phyloP scores from a whole-genome alignment of 352 stramenopile genomes.

The Phytophthora lateralis region DNA sequence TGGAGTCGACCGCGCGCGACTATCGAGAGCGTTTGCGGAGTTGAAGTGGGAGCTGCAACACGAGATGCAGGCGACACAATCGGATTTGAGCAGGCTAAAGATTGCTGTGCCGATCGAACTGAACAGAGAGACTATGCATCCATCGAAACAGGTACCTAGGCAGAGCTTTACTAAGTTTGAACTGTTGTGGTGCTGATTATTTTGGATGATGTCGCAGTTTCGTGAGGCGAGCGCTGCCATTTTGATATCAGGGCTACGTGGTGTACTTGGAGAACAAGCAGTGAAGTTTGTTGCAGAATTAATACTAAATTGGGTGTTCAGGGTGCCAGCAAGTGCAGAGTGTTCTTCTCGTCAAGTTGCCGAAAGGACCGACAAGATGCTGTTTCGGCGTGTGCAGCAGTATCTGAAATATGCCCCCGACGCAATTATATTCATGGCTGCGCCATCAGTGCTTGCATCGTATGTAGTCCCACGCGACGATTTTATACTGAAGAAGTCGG shows the following conservation, averaged over 20 bases:
- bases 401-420: slow-evolving; percentile 41
- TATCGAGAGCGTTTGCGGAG: slow-evolving; percentile 43
- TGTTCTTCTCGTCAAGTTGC: background rate
- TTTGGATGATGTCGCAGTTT: slow-evolving; percentile 34
- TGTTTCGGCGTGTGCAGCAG: slow-evolving; percentile 39
- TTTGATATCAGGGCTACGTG: slow-evolving; percentile 44
- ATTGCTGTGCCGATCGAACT: slow-evolving; percentile 21
- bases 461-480: slow-evolving; percentile 44
- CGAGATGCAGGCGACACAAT: slow-evolving; percentile 14
- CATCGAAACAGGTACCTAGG: slow-evolving; percentile 24
- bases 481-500: slow-evolving; percentile 62
- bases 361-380: slow-evolving; percentile 1
- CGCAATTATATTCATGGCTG: slow-evolving; percentile 45
- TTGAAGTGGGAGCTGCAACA: slow-evolving; percentile 42
- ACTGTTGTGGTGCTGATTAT: slow-evolving; percentile 2
- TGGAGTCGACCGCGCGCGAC: slow-evolving; percentile 13
- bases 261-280: slow-evolving; percentile 36
- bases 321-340: background rate
- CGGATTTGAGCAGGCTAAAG: slow-evolving; percentile 3
- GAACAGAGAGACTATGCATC: slow-evolving; percentile 17
- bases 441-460: slow-evolving; percentile 37
- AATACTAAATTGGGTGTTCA: slow-evolving; percentile 64
- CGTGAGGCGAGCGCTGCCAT: slow-evolving; percentile 26
- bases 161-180: background rate
- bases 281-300: slow-evolving; percentile 42